Percentiles rank a stretch among this genome's conserved stretches.
Evolutionary conservation across 805 yeast species (phyloP).

Genomic region (Saturnispora quitensis): DNA sequence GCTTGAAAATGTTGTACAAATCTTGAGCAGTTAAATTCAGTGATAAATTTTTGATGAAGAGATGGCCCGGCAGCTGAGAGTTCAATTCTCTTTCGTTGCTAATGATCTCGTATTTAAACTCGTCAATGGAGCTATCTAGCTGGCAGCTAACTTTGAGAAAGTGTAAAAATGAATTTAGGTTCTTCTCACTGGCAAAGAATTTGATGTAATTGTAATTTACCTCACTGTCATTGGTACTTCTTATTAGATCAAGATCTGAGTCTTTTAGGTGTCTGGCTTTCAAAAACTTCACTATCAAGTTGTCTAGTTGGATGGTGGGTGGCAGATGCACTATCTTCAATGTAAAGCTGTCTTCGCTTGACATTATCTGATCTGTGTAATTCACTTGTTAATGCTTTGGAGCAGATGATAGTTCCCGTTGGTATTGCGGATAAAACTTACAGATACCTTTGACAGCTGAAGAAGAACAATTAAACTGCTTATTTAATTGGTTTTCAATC

Average conservation of each 20-base stretch:
- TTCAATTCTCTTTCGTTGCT: slow-evolving; percentile 14
- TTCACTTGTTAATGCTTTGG: background rate
- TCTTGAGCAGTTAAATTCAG: slow-evolving; percentile 31
- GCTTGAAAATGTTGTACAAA: slow-evolving; percentile 29
- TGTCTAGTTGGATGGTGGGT: slow-evolving; percentile 10
- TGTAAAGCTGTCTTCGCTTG: background rate
- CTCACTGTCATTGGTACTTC: slow-evolving; percentile 14
- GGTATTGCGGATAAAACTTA: background rate
- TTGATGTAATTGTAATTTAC: slow-evolving; percentile 13
- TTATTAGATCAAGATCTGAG: slow-evolving; percentile 14
- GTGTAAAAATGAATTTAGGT: slow-evolving; percentile 13
- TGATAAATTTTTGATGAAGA: slow-evolving; percentile 44
- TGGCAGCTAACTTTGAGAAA: slow-evolving; percentile 4
- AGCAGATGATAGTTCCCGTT: background rate
- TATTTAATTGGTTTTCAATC: background rate
- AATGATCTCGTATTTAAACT: slow-evolving; percentile 14
- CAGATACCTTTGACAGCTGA: background rate
- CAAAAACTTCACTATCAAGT: slow-evolving; percentile 14
- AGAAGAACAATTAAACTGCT: background rate
- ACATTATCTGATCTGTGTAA: background rate
- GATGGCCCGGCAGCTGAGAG: slow-evolving; percentile 39
- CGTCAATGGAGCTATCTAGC: background rate
- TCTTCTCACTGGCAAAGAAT: slow-evolving; percentile 14
- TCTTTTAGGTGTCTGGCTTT: slow-evolving; percentile 9
- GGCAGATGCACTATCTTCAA: background rate